Base-by-base conservation (phyloP, 2,329 filamentous ascomycete species). In the Scleromitrula shiraiana region DNA sequence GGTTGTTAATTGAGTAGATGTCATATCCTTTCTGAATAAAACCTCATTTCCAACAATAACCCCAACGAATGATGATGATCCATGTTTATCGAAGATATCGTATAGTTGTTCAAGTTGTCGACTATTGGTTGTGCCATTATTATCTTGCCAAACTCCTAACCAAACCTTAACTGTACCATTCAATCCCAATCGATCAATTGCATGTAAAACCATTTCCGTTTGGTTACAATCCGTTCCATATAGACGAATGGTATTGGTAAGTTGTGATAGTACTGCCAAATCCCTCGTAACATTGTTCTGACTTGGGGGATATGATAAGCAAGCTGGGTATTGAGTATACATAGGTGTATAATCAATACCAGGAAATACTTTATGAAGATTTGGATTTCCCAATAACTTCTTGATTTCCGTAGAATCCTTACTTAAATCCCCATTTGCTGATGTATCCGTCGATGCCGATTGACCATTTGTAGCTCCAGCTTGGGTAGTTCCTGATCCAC, bases 201-300 rank as follows among this genome's bases (percentile, higher is more conserved):
- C 83, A 59, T 93, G 83, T 7, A 97, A 71, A 1, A 94, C 79
- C 85, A 97, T 93, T 66, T 95, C 79, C 0, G 91, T 97, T 68
- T 97, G 91, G 67, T 96, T 96, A 75, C 91, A 97, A 69, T 97
- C 91, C 10, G 88, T 97, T 41, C 91, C 91, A 64, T 97, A 97
- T 1, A 96, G 74, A 7, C 91, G 83, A 40, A 97, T 78, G 3
- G 82, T 83, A 64, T 95, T 90, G 51, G 89, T 95, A 36, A 97
- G 73, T 64, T 95, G 89, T 10, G 86, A 89, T 43, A 97, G 79
- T 8, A 96, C 83, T 1, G 93, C 91, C 50, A 96, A 72, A 64
- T 97, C 91, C 45, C 88, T 81, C 0, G 93, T 97, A 56, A 97
- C 75, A 64, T 97, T 96, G 70, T 97, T 95, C 64, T 96, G 91